phyloP scores from a whole-genome alignment of 2,329 filamentous ascomycete species.

The Sordariomycetes sp. region DNA sequence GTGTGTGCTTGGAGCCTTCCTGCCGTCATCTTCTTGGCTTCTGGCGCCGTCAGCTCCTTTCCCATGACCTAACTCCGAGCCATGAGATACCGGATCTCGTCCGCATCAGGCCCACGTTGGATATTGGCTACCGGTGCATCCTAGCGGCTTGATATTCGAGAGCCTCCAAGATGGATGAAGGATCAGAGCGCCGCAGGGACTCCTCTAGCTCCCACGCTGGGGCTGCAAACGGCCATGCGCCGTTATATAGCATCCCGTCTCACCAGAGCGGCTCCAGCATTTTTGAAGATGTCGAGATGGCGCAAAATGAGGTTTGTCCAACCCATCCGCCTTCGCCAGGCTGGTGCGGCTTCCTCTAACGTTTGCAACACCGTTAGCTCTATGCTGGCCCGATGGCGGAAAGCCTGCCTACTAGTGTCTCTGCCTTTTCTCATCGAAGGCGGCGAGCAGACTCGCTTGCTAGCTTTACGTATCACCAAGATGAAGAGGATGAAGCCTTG shows the following conservation, averaged over 20 bases:
- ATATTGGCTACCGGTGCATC: neutral
- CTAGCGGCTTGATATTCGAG: neutral
- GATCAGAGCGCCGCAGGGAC: neutral
- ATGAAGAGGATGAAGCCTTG: slow-evolving; percentile 43
- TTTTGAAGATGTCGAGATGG: slow-evolving; percentile 97
- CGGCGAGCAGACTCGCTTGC: slow-evolving; percentile 71
- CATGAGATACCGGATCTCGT: neutral
- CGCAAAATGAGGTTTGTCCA: slow-evolving; percentile 71
- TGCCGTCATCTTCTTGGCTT: neutral
- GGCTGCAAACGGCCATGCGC: neutral
- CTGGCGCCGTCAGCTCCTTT: neutral
- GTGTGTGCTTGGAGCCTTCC: neutral
- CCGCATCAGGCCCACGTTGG: neutral
- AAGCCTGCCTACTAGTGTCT: slow-evolving; percentile 86
- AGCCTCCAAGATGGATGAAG: neutral
- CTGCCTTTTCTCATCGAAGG: slow-evolving; percentile 82
- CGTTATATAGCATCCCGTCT: slow-evolving; percentile 38
- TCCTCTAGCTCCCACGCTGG: neutral
- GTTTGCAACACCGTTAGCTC: slow-evolving; percentile 32
- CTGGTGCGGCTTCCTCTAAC: neutral
- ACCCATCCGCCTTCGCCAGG: neutral
- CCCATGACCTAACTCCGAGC: neutral
- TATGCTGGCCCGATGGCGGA: slow-evolving; percentile 91
- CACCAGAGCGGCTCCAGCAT: slow-evolving; percentile 71
- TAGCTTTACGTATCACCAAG: slow-evolving; percentile 84